Evolutionary conservation across 2,329 filamentous ascomycete species (phyloP), one percentile per base, ranked within the genome.

Genomic region (Emmonsia crescens): DNA sequence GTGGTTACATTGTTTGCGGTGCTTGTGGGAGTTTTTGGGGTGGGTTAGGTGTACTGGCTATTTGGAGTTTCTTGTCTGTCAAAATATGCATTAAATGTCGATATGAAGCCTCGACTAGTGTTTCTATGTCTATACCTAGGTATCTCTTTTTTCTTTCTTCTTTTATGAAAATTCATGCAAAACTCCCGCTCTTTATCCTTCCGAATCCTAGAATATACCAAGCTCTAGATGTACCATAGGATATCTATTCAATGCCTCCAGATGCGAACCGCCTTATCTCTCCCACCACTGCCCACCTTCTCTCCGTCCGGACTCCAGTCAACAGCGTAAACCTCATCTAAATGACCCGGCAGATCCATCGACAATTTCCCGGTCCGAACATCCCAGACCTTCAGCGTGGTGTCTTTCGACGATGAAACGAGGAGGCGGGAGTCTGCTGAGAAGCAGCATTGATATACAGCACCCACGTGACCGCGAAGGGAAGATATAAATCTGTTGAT

Each of bases 291-390:
- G 21, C 87, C 91, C 19, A 97, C 92, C 68, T 87, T 86, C 68
- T 90, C 84, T 9, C 94, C 94, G 72, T 96, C 92, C 0, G 91
- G 88, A 68, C 89, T 92, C 94, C 93, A 97, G 73, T 97, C 93
- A 14, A 96, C 86, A 0, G 92, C 91, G 74, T 92, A 96, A 0
- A 96, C 92, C 73, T 96, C 90, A 69, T 96, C 93, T 72, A 89
- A 84, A 73, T 97, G 93, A 0, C 93, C 91, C 0, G 92, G 91
- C 54, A 97, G 78, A 77, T 96, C 92, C 74, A 83, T 82, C 66
- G 85, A 84, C 62, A 99, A 77, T 75, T 95, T 96, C 58, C 87
- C 89, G 1, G 88, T 90, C 64, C 87, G 82, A 72, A 96, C 89
- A 69, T 95, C 91, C 92, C 93, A 99, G 5, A 95, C 89, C 73